These are phyloP conservation scores for Neurospora sp. DNA, from an alignment of 495 filamentous ascomycete genomes.

Conservation along the genomic window DNA sequence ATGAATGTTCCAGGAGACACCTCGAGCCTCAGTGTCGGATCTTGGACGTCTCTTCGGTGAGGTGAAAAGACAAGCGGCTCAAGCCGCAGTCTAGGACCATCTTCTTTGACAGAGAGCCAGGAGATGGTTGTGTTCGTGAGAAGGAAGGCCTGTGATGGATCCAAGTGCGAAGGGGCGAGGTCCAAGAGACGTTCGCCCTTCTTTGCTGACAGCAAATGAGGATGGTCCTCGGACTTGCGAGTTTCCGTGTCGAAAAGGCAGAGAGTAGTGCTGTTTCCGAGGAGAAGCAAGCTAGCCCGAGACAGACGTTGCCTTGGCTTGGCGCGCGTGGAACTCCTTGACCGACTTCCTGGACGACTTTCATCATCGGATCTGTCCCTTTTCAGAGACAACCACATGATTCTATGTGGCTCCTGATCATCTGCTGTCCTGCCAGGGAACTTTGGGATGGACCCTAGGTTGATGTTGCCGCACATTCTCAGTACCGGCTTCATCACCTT, in stretches of 20 bases:
- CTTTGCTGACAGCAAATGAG: conserved; percentile 1
- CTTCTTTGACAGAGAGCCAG: conserved; percentile 17
- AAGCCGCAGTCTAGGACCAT: conserved; percentile 8
- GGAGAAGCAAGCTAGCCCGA: conserved; percentile 8
- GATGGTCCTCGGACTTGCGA: background rate
- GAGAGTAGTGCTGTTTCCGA: conserved; percentile 9
- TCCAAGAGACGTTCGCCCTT: conserved; percentile 41
- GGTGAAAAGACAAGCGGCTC: conserved; percentile 27
- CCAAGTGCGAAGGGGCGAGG: conserved; percentile 34
- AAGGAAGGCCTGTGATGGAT: conserved; percentile 43
- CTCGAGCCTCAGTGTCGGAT: conserved; percentile 25
- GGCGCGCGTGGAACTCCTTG: background rate
- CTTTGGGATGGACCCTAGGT: conserved; percentile 8
- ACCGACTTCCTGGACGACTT: background rate
- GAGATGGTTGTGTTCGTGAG: conserved; percentile 38
- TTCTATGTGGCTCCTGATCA: conserved; percentile 2
- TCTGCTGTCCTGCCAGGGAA: conserved; percentile 4
- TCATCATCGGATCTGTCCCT: background rate
- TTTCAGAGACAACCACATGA: conserved; percentile 11
- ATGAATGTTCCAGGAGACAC: conserved; percentile 17
- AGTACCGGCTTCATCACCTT: conserved; percentile 19
- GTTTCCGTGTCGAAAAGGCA: conserved; percentile 12
- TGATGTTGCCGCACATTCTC: conserved; percentile 18
- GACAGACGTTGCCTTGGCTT: background rate
- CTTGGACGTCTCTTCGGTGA: conserved; percentile 35